Evolutionary conservation across 192 early-diverging fungal species (phyloP), one percentile per base, ranked within the genome.

Genomic region (Backusella tuberculispora): DNA sequence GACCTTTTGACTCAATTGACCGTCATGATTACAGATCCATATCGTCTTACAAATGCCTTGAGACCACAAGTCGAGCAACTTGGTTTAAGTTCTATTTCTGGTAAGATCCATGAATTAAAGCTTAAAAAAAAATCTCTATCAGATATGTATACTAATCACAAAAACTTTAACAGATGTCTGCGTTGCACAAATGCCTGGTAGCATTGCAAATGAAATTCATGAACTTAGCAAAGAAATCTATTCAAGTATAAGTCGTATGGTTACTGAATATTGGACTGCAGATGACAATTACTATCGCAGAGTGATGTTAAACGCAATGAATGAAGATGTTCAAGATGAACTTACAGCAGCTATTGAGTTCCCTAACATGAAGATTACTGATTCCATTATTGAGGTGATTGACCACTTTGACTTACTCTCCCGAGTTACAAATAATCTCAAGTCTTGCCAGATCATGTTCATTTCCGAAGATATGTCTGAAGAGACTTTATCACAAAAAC

Each of bases 111-210:
- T 34, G 29, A 34, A 34, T 9, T n/a, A 67, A 67, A 21, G 2
- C 6, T 17, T 12, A 19, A 21, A 67, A 4, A 40, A 2, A 21
- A 13, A 12, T 53, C 7, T 56, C n/a, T 24, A 19, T n/a, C 10
- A 0, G 10, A 24, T 26, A 13, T 60, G 26, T 24, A 10, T 26
- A 29, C 5, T 60, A 10, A 60, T 60, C 3, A 60, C 1, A 42
- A 17, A 42, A 42, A 21, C 21, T 14, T 21, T 12, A 43, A 45
- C 14, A 69, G 68, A 69, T 69, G 26, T 69, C 17, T 69, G 68
- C 29, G 26, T 69, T 47, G 68, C 26, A 69, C 68, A 69, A 47
- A 69, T 69, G 68, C 68, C 68, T 26, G 68, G 68, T 29, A 69
- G 43, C 24, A 69, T 69, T 47, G 68, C 68, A 15, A 69, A 69